phyloP scores from a whole-genome alignment of 2,329 filamentous ascomycete species.

The Arthroderma uncinatum region DNA sequence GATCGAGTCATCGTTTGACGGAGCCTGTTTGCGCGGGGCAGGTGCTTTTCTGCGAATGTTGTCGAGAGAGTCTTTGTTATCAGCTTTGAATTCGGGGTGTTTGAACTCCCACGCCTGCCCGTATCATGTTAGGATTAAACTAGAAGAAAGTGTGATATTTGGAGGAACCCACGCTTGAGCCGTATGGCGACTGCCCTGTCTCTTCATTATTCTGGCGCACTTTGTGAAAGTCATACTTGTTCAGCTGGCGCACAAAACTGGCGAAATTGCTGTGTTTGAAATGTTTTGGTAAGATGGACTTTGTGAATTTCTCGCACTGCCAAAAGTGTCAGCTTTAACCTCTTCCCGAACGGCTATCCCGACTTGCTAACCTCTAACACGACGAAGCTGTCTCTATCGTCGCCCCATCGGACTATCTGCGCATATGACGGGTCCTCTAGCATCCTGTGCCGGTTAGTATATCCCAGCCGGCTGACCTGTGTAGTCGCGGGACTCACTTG shows the following conservation, averaged over 20 bases:
- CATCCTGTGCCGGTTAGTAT: conserved; percentile 53
- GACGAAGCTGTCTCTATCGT: conserved; percentile 89
- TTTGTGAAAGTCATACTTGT: conserved; percentile 99
- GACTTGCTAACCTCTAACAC: conserved; percentile 66
- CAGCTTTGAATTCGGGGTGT: conserved; percentile 88
- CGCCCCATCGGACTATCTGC: conserved; percentile 88
- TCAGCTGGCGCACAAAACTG: conserved; percentile 87
- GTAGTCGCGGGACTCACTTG: conserved; percentile 55
- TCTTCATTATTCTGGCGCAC: conserved; percentile 85
- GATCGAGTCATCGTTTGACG: conserved; percentile 60
- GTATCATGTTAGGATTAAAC: not conserved
- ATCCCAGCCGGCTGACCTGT: not conserved
- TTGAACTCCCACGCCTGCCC: conserved; percentile 85
- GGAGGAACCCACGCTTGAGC: conserved; percentile 52
- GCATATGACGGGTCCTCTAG: conserved; percentile 88
- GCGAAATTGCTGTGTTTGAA: conserved; percentile 99
- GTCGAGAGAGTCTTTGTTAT: conserved; percentile 91
- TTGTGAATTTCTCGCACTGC: conserved; percentile 96
- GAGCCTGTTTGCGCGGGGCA: conserved; percentile 64
- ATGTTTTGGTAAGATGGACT: conserved; percentile 90
- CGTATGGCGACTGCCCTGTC: conserved; percentile 68
- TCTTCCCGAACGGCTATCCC: not conserved
- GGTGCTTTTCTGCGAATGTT: conserved; percentile 95
- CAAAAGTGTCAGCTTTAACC: not conserved
- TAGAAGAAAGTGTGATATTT: not conserved